Conservation (phyloP, 768 basidiomycete genomes). For the Tylopilus cervinicoccineus region DNA sequence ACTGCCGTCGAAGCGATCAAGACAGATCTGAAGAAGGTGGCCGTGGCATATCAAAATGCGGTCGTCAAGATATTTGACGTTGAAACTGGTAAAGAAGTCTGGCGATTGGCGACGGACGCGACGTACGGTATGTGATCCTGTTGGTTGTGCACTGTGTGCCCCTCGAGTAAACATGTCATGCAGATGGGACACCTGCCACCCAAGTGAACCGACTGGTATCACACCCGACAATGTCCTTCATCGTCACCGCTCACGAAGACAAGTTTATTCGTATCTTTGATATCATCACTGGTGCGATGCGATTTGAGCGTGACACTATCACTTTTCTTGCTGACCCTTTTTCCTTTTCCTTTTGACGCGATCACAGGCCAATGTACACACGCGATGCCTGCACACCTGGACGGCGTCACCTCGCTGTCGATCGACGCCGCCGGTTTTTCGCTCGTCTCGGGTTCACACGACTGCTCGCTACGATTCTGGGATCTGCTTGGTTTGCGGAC, state of each 20-base stretch:
- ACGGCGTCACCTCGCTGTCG: conserved; percentile 87
- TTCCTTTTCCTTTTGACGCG: neutral
- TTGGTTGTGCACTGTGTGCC: neutral
- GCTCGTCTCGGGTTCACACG: conserved; percentile 87
- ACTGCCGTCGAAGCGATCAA: conserved; percentile 83
- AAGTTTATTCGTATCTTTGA: conserved; percentile 91
- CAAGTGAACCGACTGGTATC: conserved; percentile 86
- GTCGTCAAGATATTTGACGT: conserved; percentile 89
- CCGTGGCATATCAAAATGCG: conserved; percentile 87
- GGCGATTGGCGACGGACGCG: conserved; percentile 55
- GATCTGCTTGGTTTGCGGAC: conserved; percentile 75
- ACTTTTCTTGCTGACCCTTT: conserved; percentile 1
- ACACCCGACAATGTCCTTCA: conserved; percentile 84
- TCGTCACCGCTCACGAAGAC: conserved; percentile 92
- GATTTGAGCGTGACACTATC: neutral
- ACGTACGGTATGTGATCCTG: conserved; percentile 45
- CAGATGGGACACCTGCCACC: conserved; percentile 70
- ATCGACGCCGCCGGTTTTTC: conserved; percentile 85
- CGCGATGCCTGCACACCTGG: conserved; percentile 87
- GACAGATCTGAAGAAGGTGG: conserved; percentile 78
- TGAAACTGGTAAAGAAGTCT: conserved; percentile 78
- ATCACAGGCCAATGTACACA: conserved; percentile 76
- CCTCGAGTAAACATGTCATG: neutral
- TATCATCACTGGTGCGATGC: conserved; percentile 63
- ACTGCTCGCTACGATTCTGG: conserved; percentile 95